These are phyloP conservation scores for Colletotrichum salicis DNA, from an alignment of 2,329 filamentous ascomycete genomes.

Conservation along the genomic window DNA sequence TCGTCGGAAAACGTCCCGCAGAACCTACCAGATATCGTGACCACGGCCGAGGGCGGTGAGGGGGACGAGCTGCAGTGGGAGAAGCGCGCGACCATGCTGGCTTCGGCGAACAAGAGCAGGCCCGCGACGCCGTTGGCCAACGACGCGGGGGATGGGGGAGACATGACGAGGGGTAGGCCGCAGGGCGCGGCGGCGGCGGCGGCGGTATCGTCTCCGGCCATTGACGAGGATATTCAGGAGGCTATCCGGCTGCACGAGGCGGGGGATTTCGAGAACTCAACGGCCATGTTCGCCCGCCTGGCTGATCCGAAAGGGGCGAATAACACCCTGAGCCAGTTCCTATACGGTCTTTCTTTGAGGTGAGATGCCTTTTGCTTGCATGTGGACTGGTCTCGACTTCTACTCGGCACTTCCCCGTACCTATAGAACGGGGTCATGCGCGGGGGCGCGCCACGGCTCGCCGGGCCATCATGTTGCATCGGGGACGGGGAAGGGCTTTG, in stretches of 20 bases:
- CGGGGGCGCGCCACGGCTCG: slow-evolving; percentile 5
- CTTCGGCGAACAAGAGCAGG: slow-evolving; percentile 67
- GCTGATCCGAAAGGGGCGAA: slow-evolving; percentile 87
- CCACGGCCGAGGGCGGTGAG: slow-evolving; percentile 52
- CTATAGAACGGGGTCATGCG: background rate
- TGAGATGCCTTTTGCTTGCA: slow-evolving; percentile 55
- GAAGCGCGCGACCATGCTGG: slow-evolving; percentile 89
- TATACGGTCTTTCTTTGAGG: slow-evolving; percentile 92
- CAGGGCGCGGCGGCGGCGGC: slow-evolving; percentile 31
- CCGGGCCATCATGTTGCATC: slow-evolving; percentile 9
- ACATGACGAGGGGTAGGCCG: slow-evolving; percentile 33
- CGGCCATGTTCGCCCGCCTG: slow-evolving; percentile 83
- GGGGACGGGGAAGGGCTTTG: background rate
- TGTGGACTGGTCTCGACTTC: slow-evolving; percentile 13
- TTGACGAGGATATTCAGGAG: slow-evolving; percentile 84
- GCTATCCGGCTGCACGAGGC: slow-evolving; percentile 94
- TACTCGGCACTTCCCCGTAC: slow-evolving; percentile 1
- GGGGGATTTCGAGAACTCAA: slow-evolving; percentile 82
- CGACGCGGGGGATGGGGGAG: slow-evolving; percentile 13
- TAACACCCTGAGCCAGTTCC: slow-evolving; percentile 92
- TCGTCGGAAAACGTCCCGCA: slow-evolving; percentile 80
- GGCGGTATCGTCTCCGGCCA: slow-evolving; percentile 60
- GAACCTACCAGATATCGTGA: slow-evolving; percentile 80
- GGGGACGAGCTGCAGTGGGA: slow-evolving; percentile 84
- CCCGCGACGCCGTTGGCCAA: slow-evolving; percentile 50